Conservation (phyloP, 208 protist species). For the Wallacemonas sp. region DNA sequence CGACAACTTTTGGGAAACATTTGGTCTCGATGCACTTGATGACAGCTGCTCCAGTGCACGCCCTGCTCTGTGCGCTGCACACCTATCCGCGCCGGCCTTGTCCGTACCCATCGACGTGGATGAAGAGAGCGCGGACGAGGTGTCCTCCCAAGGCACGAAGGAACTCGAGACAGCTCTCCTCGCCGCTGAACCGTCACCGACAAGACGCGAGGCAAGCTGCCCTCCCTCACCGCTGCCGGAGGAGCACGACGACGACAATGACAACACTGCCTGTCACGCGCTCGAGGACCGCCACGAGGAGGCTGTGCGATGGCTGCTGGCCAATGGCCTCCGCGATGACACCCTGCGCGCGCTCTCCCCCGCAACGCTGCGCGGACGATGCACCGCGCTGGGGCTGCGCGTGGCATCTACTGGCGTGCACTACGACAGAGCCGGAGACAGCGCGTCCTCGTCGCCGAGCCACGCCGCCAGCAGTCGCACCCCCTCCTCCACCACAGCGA, state of each 20-base stretch:
- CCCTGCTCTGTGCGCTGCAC: no score
- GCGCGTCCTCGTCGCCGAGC: background rate
- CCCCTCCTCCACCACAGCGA: background rate
- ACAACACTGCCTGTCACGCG: background rate
- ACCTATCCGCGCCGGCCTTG: background rate
- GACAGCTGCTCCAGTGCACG: background rate
- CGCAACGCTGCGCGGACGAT: background rate
- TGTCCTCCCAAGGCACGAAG: no score
- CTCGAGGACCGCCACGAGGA: background rate
- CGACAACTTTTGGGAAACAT: slow-evolving; percentile 33
- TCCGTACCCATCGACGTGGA: slow-evolving; percentile 27
- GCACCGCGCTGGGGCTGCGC: slow-evolving; percentile 6
- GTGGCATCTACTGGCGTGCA: background rate
- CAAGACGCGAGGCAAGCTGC: no score
- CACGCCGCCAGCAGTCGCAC: background rate
- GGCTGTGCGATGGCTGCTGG: slow-evolving; percentile 6
- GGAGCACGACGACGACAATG: no score
- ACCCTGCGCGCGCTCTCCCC: background rate
- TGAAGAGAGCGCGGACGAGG: no score
- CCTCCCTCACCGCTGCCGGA: no score
- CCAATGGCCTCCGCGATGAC: background rate
- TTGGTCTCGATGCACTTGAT: slow-evolving; percentile 38
- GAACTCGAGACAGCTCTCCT: no score
- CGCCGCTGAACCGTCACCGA: background rate
- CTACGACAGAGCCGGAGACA: background rate